phyloP scores from a whole-genome alignment of 2,329 filamentous ascomycete genomes.

The Ampelomyces quisqualis region DNA sequence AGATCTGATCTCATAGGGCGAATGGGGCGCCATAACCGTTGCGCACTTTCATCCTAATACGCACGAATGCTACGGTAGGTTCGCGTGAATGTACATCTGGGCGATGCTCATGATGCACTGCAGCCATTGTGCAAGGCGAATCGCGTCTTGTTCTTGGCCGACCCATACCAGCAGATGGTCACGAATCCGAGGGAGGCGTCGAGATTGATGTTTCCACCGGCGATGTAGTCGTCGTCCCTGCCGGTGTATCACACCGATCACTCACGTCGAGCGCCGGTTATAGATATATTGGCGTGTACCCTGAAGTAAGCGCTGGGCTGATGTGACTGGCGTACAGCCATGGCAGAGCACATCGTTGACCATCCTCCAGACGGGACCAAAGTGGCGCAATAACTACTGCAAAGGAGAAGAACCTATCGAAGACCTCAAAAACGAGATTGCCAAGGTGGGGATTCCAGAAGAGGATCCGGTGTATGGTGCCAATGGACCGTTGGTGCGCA shows the following conservation, averaged over 20 bases:
- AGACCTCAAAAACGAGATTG: conserved; percentile 7
- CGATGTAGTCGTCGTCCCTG: conserved; percentile 42
- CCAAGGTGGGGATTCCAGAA: conserved; percentile 4
- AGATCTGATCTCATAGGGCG: conserved; percentile 12
- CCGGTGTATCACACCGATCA: conserved; percentile 40
- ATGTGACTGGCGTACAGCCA: too few species aligned
- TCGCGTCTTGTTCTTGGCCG: conserved; percentile 34
- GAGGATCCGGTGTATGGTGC: conserved; percentile 9
- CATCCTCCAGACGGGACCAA: conserved; percentile 3
- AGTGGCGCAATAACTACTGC: conserved; percentile 12
- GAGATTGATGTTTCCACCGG: conserved; percentile 23
- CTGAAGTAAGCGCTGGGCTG: conserved; percentile 23
- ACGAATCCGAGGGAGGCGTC: conserved; percentile 9
- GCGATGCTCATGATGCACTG: not conserved
- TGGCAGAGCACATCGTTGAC: too few species aligned
- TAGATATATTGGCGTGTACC: conserved; percentile 42
- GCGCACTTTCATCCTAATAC: conserved; percentile 43
- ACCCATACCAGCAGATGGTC: conserved; percentile 19
- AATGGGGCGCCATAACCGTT: conserved; percentile 27
- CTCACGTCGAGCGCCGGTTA: conserved; percentile 34
- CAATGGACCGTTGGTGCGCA: conserved; percentile 4
- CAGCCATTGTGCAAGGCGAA: conserved; percentile 24
- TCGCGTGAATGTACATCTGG: not conserved
- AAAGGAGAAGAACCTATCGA: conserved; percentile 4
- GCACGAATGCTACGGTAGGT: conserved; percentile 42